A percentile compares a stretch with the other conserved stretches of the same genome.
phyloP scores from a whole-genome alignment of 768 basidiomycete genomes.

The Royoungia palumana region DNA sequence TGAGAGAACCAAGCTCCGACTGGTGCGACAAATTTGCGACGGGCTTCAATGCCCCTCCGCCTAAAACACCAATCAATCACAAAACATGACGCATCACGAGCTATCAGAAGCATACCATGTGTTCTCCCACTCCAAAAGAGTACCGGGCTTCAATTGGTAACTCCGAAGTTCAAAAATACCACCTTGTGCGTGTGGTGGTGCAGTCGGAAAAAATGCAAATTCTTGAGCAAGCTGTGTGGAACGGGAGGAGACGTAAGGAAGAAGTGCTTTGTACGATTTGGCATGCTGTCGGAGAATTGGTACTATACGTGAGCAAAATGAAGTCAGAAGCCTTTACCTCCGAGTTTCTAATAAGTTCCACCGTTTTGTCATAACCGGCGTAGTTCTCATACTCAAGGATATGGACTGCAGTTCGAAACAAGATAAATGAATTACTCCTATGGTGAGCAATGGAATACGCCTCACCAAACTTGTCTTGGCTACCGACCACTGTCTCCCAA shows the following conservation, averaged over 20 bases:
- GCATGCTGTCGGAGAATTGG: constrained; percentile 46
- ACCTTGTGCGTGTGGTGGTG: constrained; percentile 81
- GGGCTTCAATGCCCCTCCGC: constrained; percentile 92
- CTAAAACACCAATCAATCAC: constrained; percentile 37
- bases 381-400: constrained; percentile 96
- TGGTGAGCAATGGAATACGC: constrained; percentile 32
- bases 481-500: constrained; percentile 90
- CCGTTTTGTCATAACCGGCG: constrained; percentile 80
- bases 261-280: constrained; percentile 66
- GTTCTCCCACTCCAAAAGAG: constrained; percentile 91
- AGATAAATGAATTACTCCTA: background rate
- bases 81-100: background rate
- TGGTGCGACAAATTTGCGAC: constrained; percentile 80
- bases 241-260: constrained; percentile 72
- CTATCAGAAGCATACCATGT: constrained; percentile 59
- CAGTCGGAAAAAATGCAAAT: constrained; percentile 92
- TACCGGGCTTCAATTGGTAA: constrained; percentile 86
- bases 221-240: constrained; percentile 83
- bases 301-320: background rate
- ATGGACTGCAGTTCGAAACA: constrained; percentile 38
- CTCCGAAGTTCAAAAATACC: constrained; percentile 92
- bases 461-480: constrained; percentile 78
- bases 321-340: constrained; percentile 45
- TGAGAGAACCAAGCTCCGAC: constrained; percentile 93
- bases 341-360: constrained; percentile 57